A percentile compares a stretch with the other conserved stretches of the same genome.
phyloP scores from a whole-genome alignment of 2,329 filamentous ascomycete species.

The Elsinoe arachidis region DNA sequence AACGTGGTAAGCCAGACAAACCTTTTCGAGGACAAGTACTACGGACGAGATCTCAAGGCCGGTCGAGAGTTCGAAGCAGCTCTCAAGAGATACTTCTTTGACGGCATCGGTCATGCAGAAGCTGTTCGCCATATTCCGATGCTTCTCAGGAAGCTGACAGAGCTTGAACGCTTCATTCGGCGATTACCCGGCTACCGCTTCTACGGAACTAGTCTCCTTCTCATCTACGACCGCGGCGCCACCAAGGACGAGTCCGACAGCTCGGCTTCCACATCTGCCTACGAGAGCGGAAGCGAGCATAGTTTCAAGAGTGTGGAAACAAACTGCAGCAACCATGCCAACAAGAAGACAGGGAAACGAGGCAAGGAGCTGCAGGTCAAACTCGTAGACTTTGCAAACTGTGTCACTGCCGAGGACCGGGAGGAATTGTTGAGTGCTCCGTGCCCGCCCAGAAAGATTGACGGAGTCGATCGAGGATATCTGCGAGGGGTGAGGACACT shows the following conservation, averaged over 20 bases:
- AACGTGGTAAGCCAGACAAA: conserved; percentile 75
- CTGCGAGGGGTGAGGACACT: conserved; percentile 73
- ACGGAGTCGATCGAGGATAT: conserved; percentile 80
- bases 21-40: conserved; percentile 98
- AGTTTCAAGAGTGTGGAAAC: conserved; percentile 11
- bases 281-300: neutral
- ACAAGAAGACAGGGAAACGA: neutral
- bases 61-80: conserved; percentile 84
- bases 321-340: neutral
- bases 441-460: conserved; percentile 74
- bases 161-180: conserved; percentile 74
- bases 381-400: conserved; percentile 98
- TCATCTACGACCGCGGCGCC: conserved; percentile 88
- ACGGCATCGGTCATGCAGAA: conserved; percentile 72
- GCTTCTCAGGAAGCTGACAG: conserved; percentile 73
- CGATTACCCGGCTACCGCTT: conserved; percentile 79
- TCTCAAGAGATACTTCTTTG: conserved; percentile 80
- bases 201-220: conserved; percentile 87
- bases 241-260: conserved; percentile 32
- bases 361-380: conserved; percentile 69
- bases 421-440: conserved; percentile 44
- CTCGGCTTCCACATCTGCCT: neutral
- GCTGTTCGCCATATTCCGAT: conserved; percentile 80
- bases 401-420: conserved; percentile 75
- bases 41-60: conserved; percentile 77